phyloP scores from a whole-genome alignment of 139 green algal species.

The Chlorokybus atmophyticus region DNA sequence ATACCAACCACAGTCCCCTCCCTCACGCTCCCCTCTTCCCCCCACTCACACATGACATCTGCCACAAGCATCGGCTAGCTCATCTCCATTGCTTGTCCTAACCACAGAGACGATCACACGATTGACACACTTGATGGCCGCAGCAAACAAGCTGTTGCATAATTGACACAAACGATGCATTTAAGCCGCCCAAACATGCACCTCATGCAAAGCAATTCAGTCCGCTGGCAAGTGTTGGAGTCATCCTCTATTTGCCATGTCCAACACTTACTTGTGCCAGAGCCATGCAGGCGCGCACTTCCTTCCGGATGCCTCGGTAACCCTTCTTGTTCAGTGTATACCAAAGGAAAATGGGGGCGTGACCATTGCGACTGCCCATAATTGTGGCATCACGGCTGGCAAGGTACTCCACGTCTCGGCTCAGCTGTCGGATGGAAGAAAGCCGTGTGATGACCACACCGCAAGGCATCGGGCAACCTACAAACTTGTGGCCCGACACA shows the following conservation, averaged over 20 bases:
- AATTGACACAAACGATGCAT: no score
- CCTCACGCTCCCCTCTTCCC: no score
- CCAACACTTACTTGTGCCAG: no score
- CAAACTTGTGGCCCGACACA: constrained; percentile 91
- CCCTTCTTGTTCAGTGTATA: constrained; percentile 85
- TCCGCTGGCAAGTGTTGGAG: no score
- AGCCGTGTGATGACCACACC: constrained; percentile 73
- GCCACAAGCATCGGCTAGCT: background rate
- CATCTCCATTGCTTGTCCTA: no score
- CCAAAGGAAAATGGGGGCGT: constrained; percentile 93
- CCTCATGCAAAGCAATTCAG: no score
- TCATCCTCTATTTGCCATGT: no score
- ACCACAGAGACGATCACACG: no score
- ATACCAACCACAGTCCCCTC: no score
- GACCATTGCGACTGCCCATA: constrained; percentile 89
- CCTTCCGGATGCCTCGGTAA: constrained; percentile 64
- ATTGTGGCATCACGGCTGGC: constrained; percentile 80
- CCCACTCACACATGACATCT: background rate
- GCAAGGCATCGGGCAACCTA: constrained; percentile 80
- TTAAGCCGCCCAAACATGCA: no score
- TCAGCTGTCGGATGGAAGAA: constrained; percentile 31
- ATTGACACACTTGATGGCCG: no score
- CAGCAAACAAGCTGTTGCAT: no score
- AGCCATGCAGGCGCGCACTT: constrained; percentile 43
- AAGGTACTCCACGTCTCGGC: constrained; percentile 82